These are phyloP conservation scores for Ustulina deusta DNA, from an alignment of 2,329 filamentous ascomycete genomes.

Conservation along the genomic window DNA sequence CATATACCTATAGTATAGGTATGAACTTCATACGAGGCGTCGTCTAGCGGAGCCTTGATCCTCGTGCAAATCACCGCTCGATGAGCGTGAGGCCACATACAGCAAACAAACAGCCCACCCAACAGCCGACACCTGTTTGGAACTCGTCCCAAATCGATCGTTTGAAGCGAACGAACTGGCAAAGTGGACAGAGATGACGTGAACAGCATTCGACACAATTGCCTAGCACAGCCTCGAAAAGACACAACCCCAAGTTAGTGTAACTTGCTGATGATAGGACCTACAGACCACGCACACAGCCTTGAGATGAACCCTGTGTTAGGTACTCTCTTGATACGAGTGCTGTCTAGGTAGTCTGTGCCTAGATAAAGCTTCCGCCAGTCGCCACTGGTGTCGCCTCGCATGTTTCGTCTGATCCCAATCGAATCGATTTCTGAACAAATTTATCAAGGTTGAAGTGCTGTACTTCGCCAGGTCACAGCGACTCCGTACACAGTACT, in stretches of 20 bases:
- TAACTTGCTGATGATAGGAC: conserved; percentile 11
- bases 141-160: conserved; percentile 6
- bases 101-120: conserved; percentile 31
- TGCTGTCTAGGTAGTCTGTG: not conserved
- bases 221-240: conserved; percentile 16
- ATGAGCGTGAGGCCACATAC: conserved; percentile 33
- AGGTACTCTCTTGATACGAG: not conserved
- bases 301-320: conserved; percentile 18
- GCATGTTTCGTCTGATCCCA: conserved; percentile 19
- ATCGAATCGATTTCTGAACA: conserved; percentile 7
- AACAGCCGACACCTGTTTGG: conserved; percentile 17
- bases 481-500: not conserved
- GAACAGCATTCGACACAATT: conserved; percentile 33
- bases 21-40: conserved; percentile 7
- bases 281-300: conserved; percentile 1
- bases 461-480: not conserved
- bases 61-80: conserved; percentile 26
- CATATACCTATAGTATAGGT: conserved; percentile 3
- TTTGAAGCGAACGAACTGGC: conserved; percentile 9
- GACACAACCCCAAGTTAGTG: not conserved
- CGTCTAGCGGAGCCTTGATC: conserved; percentile 23
- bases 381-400: conserved; percentile 13
- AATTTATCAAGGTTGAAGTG: conserved; percentile 13
- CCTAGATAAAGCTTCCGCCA: conserved; percentile 9
- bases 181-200: conserved; percentile 41